Conservation (phyloP, 2,329 filamentous ascomycete genomes). For the Neonectria faginata region DNA sequence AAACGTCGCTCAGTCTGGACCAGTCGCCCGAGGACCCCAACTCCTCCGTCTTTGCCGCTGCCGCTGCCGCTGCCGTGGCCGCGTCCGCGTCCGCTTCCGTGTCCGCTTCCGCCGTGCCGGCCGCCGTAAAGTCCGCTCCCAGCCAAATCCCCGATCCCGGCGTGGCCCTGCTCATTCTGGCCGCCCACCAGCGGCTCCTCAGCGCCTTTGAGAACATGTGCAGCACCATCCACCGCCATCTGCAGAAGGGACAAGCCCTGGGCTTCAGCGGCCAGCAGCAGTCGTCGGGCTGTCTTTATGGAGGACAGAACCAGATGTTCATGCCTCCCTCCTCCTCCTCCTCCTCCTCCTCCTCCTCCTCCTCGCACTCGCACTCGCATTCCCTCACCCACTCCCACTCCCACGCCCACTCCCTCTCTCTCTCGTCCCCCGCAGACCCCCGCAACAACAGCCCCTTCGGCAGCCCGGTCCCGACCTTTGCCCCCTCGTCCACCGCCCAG, state of each 20-base stretch:
- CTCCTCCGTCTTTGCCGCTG: background rate
- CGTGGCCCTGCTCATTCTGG: conserved; percentile 2
- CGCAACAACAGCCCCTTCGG: background rate
- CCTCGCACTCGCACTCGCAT: background rate
- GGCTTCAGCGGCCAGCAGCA: background rate
- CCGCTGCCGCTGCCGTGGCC: background rate
- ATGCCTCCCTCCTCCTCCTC: background rate
- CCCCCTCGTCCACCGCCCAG: conserved; percentile 1
- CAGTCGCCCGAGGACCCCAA: background rate
- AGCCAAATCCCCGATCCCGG: background rate
- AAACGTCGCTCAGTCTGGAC: background rate
- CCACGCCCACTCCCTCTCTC: background rate
- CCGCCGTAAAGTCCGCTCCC: background rate
- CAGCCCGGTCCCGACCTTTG: background rate
- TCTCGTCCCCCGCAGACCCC: background rate
- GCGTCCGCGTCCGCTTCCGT: background rate
- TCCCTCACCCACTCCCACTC: background rate
- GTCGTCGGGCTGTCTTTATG: background rate
- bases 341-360: too few relatives aligned
- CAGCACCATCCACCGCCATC: background rate
- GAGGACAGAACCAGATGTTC: background rate
- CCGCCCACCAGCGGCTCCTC: conserved; percentile 1
- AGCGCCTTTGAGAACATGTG: conserved; percentile 10
- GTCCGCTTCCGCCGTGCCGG: background rate
- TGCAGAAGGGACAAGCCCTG: background rate